A percentile compares a stretch with the other conserved stretches of the same genome.
phyloP scores from a whole-genome alignment of 1,139 yeast genomes.

The Arxiozyma slooffiae region DNA sequence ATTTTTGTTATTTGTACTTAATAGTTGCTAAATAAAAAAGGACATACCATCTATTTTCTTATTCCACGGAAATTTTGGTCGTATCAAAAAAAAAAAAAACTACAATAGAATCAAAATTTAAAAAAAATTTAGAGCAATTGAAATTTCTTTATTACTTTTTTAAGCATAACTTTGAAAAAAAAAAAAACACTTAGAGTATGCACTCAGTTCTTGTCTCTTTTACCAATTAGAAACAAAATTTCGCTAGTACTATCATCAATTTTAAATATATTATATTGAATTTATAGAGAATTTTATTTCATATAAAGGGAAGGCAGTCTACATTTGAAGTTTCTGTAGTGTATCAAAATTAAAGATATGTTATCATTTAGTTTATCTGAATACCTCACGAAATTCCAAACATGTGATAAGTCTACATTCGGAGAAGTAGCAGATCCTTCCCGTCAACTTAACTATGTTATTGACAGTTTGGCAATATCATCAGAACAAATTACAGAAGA shows the following conservation, averaged over 20 bases:
- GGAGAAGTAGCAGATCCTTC: constrained; percentile 37
- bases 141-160: too few species aligned
- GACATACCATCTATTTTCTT: background rate
- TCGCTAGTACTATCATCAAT: background rate
- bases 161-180: background rate
- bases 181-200: too few species aligned
- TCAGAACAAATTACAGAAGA: constrained; percentile 52
- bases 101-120: too few species aligned
- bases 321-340: background rate
- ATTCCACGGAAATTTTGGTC: background rate
- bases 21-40: too few species aligned
- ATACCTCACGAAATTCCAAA: constrained; percentile 50
- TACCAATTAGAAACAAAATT: too few species aligned
- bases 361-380: constrained; percentile 53
- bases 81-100: too few species aligned
- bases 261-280: too few species aligned
- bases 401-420: constrained; percentile 46
- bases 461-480: constrained; percentile 53
- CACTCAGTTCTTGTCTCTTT: too few species aligned
- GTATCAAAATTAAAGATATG: constrained; percentile 12
- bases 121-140: background rate
- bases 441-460: constrained; percentile 42
- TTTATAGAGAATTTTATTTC: too few species aligned
- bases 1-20: too few species aligned
- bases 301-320: too few species aligned